phyloP scores from a whole-genome alignment of 192 early-diverging fungal genomes.

The Umbelopsis sp. region DNA sequence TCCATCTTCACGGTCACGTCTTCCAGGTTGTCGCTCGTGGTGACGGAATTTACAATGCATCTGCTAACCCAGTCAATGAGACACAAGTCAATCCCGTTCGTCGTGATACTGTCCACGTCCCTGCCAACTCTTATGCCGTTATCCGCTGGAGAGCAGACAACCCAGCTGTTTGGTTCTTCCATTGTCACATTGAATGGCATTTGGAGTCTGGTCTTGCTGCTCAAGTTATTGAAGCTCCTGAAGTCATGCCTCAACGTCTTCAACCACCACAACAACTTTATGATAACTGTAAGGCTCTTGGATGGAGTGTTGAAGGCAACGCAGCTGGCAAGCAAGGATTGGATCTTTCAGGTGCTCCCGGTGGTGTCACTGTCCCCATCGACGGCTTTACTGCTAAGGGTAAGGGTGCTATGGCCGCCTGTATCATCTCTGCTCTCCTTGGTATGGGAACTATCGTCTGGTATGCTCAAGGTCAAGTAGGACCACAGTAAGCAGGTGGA shows the following conservation, averaged over 20 bases:
- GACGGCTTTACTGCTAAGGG: conserved; percentile 68
- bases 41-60: conserved; percentile 56
- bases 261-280: conserved; percentile 56
- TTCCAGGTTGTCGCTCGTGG: conserved; percentile 79
- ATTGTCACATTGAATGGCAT: conserved; percentile 88
- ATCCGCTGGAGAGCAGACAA: conserved; percentile 82
- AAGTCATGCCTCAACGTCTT: conserved; percentile 54
- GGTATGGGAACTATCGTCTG: conserved; percentile 78
- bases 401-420: conserved; percentile 70
- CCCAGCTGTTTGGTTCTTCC: conserved; percentile 83
- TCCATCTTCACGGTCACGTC: conserved; percentile 86
- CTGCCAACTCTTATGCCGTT: conserved; percentile 65
- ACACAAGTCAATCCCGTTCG: conserved; percentile 61
- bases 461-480: conserved; percentile 51
- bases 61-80: conserved; percentile 29
- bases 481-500: not conserved
- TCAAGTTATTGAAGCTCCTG: conserved; percentile 74
- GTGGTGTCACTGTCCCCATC: conserved; percentile 55
- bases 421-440: conserved; percentile 70
- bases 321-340: conserved; percentile 72
- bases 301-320: conserved; percentile 65
- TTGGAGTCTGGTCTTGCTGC: conserved; percentile 72
- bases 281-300: conserved; percentile 65
- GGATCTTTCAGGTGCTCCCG: conserved; percentile 60
- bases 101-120: conserved; percentile 79